Conservation (phyloP, 2,329 filamentous ascomycete genomes). For the Fusarium floridanum region DNA sequence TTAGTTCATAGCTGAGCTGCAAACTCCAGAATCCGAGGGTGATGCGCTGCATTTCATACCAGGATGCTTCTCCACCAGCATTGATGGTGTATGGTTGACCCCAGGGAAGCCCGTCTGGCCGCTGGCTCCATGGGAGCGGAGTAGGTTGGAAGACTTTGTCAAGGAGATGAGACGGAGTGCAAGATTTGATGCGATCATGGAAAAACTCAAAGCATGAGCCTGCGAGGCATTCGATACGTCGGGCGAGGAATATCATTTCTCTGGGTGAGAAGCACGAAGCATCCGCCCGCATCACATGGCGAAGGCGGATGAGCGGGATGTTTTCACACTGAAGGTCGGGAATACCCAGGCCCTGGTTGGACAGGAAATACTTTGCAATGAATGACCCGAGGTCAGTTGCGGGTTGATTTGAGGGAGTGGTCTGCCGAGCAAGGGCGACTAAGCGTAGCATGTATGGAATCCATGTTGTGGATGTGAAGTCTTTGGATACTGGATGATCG, state of each 20-base stretch:
- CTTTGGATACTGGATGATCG: conserved; percentile 4
- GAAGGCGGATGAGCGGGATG: conserved; percentile 7
- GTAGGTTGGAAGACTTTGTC: conserved; percentile 14
- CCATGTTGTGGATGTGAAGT: conserved; percentile 18
- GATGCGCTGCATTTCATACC: conserved; percentile 31
- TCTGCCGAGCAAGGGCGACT: conserved; percentile 22
- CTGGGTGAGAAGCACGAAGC: neutral
- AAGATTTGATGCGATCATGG: conserved; percentile 6
- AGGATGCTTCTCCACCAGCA: conserved; percentile 16
- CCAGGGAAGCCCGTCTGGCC: conserved; percentile 13
- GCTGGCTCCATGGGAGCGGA: conserved; percentile 7
- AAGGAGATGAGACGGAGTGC: conserved; percentile 15
- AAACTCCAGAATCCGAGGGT: conserved; percentile 23
- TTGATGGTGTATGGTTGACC: conserved; percentile 18
- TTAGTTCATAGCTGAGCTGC: conserved; percentile 29
- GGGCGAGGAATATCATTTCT: conserved; percentile 21
- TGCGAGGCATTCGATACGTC: conserved; percentile 15
- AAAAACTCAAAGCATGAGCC: conserved; percentile 25
- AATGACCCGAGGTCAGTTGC: conserved; percentile 10
- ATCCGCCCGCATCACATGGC: neutral
- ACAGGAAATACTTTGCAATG: conserved; percentile 14
- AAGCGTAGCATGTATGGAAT: conserved; percentile 25
- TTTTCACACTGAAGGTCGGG: conserved; percentile 12
- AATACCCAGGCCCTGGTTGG: neutral
- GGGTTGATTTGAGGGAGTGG: neutral